Base-by-base conservation (phyloP, 2,329 filamentous ascomycete species). In the Sporothrix brunneoviolacea region DNA sequence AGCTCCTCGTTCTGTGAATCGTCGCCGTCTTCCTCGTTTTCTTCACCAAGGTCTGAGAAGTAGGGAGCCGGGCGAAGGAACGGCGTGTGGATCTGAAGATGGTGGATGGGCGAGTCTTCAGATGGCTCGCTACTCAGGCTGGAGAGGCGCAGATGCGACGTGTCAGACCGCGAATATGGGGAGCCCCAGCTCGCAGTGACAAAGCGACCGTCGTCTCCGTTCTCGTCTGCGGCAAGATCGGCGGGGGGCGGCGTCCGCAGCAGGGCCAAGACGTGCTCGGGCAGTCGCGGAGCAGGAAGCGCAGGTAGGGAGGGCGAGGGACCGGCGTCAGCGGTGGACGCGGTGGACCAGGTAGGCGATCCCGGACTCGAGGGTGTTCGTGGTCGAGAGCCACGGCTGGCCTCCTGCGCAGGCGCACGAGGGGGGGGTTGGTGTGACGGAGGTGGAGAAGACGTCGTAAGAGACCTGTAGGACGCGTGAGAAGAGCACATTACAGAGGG, bases 101-200 rank as follows among this genome's bases (percentile, higher is more conserved):
- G 77, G 56, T 83, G 80, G 55, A 83, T 73, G 0, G 76, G 79
- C 39, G 74, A 79, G 55, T 79, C 79, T 60, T 81, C 79, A 3
- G 78, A 83, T 52, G 68, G 68, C 59, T 76, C 79, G 65, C 79
- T 83, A 62, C 76, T 77, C 57, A 73, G 71, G 59, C 77, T 80
- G 55, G 71, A 68, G 48, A 68, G 68, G 47, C 73, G 74, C 49
- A 75, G 69, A 54, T 75, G 67, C 40, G 63, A 67, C 58, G 65
- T 66, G 51, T 79, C 84, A 35, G 84, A 77, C 55, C 76, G 77
- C 50, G 86, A 83, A 69, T 95, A 95, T 19, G 91, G 91, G 48
- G 90, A 95, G 51, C 91, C 91, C 90, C 91, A 95, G 65, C 85
- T 91, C 43, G 89, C 85, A 41, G 88, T 93, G 54, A 76, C 75